A percentile compares a stretch with the other conserved stretches of the same genome.
Conservation (phyloP, 1,139 yeast species). For the Nadsonia starkeyi-henricii region DNA sequence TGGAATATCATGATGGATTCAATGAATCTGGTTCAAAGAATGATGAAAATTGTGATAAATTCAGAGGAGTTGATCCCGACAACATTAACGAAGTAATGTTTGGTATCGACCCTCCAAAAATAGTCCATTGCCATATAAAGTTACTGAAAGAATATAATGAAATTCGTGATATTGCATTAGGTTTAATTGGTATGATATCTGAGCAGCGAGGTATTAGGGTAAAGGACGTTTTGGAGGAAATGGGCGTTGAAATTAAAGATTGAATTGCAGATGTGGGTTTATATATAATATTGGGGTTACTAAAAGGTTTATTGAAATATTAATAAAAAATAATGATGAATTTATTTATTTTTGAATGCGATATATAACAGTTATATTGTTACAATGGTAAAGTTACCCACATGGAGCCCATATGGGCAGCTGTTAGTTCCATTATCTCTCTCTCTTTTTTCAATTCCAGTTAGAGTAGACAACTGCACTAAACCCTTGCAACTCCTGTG, state of each 20-base stretch:
- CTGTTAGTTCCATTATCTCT: neutral
- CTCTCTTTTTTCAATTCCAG: neutral
- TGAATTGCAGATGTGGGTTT: neutral
- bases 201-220: constrained; percentile 33
- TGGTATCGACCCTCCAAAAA: constrained; percentile 10
- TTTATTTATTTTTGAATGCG: too few species aligned
- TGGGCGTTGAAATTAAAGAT: constrained; percentile 12
- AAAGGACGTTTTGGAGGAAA: constrained; percentile 29
- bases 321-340: too few species aligned
- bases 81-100: neutral
- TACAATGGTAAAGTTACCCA: too few species aligned
- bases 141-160: constrained; percentile 36
- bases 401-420: too few species aligned
- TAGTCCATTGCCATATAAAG: constrained; percentile 32
- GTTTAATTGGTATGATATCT: constrained; percentile 37
- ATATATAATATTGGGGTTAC: too few species aligned
- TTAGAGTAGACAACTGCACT: constrained; percentile 77
- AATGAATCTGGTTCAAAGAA: neutral
- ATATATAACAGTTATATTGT: too few species aligned
- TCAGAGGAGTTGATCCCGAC: neutral
- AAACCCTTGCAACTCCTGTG: constrained; percentile 66
- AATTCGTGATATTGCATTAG: constrained; percentile 36
- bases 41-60: neutral
- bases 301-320: too few species aligned
- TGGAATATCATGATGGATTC: neutral